Conservation (phyloP, 139 green algal species). For the Chlorella sorokiniana region DNA sequence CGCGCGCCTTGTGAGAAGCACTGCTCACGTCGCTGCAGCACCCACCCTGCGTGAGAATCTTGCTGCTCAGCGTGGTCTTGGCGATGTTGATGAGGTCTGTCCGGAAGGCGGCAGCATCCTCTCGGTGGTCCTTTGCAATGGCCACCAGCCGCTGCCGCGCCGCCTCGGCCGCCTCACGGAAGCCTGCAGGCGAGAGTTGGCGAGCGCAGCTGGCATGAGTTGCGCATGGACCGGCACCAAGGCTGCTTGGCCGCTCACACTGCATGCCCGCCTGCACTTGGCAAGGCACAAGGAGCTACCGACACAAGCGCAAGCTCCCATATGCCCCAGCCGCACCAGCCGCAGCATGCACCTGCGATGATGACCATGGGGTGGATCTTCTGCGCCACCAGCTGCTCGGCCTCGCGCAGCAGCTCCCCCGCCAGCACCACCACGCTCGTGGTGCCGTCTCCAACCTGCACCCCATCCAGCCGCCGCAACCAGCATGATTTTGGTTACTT, state of each 20-base stretch:
- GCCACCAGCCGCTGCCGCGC: slow-evolving; percentile 55
- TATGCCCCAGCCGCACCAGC: neutral
- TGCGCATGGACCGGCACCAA: too few relatives aligned
- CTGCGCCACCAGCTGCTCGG: slow-evolving; percentile 91
- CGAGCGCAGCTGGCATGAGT: too few relatives aligned
- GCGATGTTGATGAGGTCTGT: slow-evolving; percentile 95
- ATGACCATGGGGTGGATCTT: slow-evolving; percentile 99
- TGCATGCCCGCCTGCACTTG: too few relatives aligned
- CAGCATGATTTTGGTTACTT: too few relatives aligned
- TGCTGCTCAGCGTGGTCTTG: slow-evolving; percentile 93
- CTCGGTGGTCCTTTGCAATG: slow-evolving; percentile 55
- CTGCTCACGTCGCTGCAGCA: too few relatives aligned
- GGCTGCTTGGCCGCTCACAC: too few relatives aligned
- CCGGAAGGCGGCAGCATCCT: slow-evolving; percentile 58
- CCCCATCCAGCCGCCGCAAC: too few relatives aligned
- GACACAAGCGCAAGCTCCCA: neutral
- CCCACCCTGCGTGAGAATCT: slow-evolving; percentile 79
- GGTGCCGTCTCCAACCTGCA: slow-evolving; percentile 97
- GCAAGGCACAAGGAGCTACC: neutral
- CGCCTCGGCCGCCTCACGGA: slow-evolving; percentile 77
- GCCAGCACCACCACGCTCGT: slow-evolving; percentile 98
- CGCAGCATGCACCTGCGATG: slow-evolving; percentile 75
- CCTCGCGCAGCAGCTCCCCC: slow-evolving; percentile 95
- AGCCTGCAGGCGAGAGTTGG: slow-evolving; percentile 63
- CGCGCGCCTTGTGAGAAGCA: too few relatives aligned